phyloP scores from a whole-genome alignment of 1,284 basidiomycete species.

The Grifola frondosa region DNA sequence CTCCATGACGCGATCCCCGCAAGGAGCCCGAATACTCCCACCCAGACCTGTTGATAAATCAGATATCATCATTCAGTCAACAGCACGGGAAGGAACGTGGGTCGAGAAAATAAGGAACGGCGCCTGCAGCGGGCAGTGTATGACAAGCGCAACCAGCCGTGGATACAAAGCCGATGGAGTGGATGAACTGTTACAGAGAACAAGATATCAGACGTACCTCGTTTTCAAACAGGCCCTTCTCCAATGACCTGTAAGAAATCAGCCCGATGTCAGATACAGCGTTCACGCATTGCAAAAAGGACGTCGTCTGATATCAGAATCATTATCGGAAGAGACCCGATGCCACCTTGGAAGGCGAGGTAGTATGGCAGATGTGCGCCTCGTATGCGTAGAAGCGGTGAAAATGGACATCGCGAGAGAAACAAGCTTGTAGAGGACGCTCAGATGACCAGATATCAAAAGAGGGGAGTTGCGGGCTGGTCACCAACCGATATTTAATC shows the following conservation, averaged over 20 bases:
- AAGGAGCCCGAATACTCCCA: slow-evolving; percentile 60
- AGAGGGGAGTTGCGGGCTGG: too few species aligned
- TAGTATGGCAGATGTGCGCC: too few species aligned
- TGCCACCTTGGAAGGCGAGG: too few species aligned
- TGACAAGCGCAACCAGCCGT: not conserved
- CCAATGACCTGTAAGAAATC: slow-evolving; percentile 57
- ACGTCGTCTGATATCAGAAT: too few species aligned
- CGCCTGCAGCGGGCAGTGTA: not conserved
- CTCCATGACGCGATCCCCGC: slow-evolving; percentile 67
- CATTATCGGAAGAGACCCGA: too few species aligned
- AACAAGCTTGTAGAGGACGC: too few species aligned
- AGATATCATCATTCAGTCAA: slow-evolving; percentile 1
- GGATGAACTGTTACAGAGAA: slow-evolving; percentile 6
- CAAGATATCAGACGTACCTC: slow-evolving; percentile 44
- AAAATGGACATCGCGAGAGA: too few species aligned
- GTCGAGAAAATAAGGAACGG: not conserved
- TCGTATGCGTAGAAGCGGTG: too few species aligned
- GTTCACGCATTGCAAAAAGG: too few species aligned
- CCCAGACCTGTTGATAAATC: slow-evolving; percentile 49
- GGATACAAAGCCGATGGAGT: not conserved
- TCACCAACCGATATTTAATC: too few species aligned
- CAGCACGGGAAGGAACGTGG: not conserved
- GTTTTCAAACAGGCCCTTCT: slow-evolving; percentile 63
- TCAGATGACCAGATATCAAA: too few species aligned
- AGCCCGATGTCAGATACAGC: too few species aligned